These are phyloP conservation scores for Salix suchowensis DNA, from an alignment of 345 rosid species.

Conservation along the genomic window DNA sequence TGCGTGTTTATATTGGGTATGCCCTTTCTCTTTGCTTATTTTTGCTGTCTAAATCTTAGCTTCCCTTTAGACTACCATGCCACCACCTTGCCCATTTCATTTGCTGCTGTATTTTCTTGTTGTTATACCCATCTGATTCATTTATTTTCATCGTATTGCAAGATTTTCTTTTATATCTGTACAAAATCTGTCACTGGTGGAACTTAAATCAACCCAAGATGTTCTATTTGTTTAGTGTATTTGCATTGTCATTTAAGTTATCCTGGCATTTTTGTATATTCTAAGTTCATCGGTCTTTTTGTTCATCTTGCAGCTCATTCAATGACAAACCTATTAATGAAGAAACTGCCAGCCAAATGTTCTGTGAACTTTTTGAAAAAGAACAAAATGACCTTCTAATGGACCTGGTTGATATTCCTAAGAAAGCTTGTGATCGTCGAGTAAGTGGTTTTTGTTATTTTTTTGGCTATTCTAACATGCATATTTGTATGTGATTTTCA, in stretches of 20 bases:
- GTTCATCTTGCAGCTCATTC: conserved; percentile 64
- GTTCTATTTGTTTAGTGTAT: neutral
- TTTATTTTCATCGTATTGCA: no score
- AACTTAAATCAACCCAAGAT: neutral
- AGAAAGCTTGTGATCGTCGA: conserved; percentile 28
- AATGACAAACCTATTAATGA: conserved; percentile 84
- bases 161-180: neutral
- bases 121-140: neutral
- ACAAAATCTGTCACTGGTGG: neutral
- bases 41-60: neutral
- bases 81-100: neutral
- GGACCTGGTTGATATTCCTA: conserved; percentile 28
- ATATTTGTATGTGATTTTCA: neutral
- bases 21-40: neutral
- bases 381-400: conserved; percentile 24
- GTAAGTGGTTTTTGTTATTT: neutral
- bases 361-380: conserved; percentile 20
- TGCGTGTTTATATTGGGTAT: conserved; percentile 25
- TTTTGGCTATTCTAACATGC: neutral
- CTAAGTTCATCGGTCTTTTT: neutral
- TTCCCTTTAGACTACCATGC: neutral
- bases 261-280: neutral
- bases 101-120: neutral
- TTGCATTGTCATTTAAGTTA: neutral
- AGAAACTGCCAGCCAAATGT: conserved; percentile 53